Percentiles rank a stretch among this genome's conserved stretches.
These are phyloP conservation scores for Cyamopsis tetragonoloba DNA, from an alignment of 306 rosid species.

Conservation along the genomic window DNA sequence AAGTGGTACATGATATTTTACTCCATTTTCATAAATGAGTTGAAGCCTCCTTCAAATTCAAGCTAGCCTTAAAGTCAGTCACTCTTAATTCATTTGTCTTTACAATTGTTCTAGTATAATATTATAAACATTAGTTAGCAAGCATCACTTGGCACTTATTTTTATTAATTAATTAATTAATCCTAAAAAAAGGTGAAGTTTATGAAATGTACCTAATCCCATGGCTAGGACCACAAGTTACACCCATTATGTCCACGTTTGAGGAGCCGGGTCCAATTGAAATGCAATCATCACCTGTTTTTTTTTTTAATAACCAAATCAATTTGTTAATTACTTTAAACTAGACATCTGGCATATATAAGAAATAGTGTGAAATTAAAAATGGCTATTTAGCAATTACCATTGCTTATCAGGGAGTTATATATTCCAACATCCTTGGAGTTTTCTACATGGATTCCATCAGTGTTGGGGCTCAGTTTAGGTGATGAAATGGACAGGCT, in stretches of 20 bases:
- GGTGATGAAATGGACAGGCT: slow-evolving; percentile 75
- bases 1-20: too few relatives aligned
- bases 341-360: neutral
- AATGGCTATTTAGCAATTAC: slow-evolving; percentile 30
- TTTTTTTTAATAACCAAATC: too few relatives aligned
- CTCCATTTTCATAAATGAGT: too few relatives aligned
- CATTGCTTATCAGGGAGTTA: slow-evolving; percentile 74
- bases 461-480: slow-evolving; percentile 94
- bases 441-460: slow-evolving; percentile 85
- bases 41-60: too few relatives aligned
- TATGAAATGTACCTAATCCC: slow-evolving; percentile 73
- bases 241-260: slow-evolving; percentile 69
- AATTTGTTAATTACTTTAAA: slow-evolving; percentile 3
- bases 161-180: neutral
- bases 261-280: slow-evolving; percentile 87
- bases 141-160: neutral
- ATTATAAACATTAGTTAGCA: neutral
- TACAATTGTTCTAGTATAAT: neutral
- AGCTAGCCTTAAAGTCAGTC: neutral
- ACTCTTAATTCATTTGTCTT: neutral
- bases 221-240: slow-evolving; percentile 95
- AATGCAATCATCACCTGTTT: slow-evolving; percentile 95
- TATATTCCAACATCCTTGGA: slow-evolving; percentile 63
- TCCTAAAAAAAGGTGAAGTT: neutral
- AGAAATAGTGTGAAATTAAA: neutral